Evolutionary conservation across 495 filamentous ascomycete species (phyloP).

Genomic region (Polyplosphaeria fusca): DNA sequence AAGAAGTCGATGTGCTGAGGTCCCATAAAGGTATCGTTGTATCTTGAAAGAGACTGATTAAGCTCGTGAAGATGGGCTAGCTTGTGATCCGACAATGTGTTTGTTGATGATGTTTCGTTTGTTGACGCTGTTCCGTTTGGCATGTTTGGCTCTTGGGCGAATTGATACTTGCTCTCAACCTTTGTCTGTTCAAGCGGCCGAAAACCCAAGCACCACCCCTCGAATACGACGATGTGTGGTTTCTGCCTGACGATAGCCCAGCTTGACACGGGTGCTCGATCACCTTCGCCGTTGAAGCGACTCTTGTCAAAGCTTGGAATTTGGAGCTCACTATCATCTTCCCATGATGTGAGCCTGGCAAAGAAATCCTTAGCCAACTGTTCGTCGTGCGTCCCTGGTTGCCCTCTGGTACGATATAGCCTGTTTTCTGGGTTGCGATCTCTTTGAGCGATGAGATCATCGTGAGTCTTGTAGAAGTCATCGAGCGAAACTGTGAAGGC

Average conservation of each 20-base stretch:
- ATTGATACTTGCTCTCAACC: not conserved
- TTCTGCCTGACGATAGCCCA: slow-evolving; percentile 1
- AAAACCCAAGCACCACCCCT: slow-evolving; percentile 26
- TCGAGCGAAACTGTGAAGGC: slow-evolving; percentile 23
- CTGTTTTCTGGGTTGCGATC: slow-evolving; percentile 15
- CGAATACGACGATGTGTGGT: slow-evolving; percentile 15
- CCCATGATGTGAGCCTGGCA: not conserved
- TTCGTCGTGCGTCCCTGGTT: slow-evolving; percentile 31
- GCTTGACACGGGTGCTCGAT: slow-evolving; percentile 6
- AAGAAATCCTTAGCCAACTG: slow-evolving; percentile 18
- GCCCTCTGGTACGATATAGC: slow-evolving; percentile 16
- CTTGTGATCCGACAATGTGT: slow-evolving; percentile 3
- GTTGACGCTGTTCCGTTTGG: not conserved
- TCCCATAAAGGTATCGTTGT: slow-evolving; percentile 21
- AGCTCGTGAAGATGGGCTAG: slow-evolving; percentile 4
- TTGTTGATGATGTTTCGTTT: not conserved
- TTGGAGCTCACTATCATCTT: not conserved
- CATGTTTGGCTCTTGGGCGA: not conserved
- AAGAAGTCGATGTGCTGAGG: slow-evolving; percentile 26
- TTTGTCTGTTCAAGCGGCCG: not conserved
- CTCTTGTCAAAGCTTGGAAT: slow-evolving; percentile 31
- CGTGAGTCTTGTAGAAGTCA: slow-evolving; percentile 23
- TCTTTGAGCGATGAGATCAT: slow-evolving; percentile 10
- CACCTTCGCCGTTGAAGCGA: slow-evolving; percentile 24
- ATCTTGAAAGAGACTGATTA: slow-evolving; percentile 5